These are phyloP conservation scores for Poronia punctata DNA, from an alignment of 495 filamentous ascomycete genomes.

Conservation along the genomic window DNA sequence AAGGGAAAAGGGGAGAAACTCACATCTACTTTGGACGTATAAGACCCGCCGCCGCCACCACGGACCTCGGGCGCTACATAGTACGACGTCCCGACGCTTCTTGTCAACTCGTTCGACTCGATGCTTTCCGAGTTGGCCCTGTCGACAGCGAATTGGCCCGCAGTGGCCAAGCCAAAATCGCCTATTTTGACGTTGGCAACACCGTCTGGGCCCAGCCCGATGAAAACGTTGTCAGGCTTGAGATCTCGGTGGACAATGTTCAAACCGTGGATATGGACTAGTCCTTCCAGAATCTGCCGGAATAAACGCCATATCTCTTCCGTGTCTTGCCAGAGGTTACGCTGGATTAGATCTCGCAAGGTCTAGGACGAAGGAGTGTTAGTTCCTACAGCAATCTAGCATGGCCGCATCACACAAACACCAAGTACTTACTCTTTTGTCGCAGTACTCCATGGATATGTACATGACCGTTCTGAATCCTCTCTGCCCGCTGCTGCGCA, in stretches of 20 bases:
- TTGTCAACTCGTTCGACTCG: constrained; percentile 53
- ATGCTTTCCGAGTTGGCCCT: constrained; percentile 58
- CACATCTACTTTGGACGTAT: constrained; percentile 89
- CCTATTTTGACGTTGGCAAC: constrained; percentile 88
- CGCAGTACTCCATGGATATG: constrained; percentile 89
- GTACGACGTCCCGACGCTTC: constrained; percentile 87
- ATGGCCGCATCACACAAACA: background rate
- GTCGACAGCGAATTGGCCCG: constrained; percentile 61
- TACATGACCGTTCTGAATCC: constrained; percentile 39
- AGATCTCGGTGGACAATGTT: constrained; percentile 95
- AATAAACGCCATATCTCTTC: constrained; percentile 86
- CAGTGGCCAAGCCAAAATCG: constrained; percentile 92
- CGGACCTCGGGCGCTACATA: constrained; percentile 93
- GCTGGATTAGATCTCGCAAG: constrained; percentile 80
- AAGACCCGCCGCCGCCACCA: constrained; percentile 61
- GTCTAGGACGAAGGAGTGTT: constrained; percentile 44
- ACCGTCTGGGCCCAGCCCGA: constrained; percentile 55
- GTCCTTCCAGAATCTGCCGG: constrained; percentile 83
- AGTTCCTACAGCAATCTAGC: background rate
- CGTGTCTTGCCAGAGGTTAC: constrained; percentile 60
- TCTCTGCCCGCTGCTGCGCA: constrained; percentile 24
- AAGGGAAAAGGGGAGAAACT: constrained; percentile 26
- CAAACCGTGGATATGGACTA: constrained; percentile 82
- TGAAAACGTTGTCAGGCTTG: constrained; percentile 98
- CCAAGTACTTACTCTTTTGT: constrained; percentile 61